phyloP scores from a whole-genome alignment of 75 land plant species.

The Chamaecyparis obtusa region DNA sequence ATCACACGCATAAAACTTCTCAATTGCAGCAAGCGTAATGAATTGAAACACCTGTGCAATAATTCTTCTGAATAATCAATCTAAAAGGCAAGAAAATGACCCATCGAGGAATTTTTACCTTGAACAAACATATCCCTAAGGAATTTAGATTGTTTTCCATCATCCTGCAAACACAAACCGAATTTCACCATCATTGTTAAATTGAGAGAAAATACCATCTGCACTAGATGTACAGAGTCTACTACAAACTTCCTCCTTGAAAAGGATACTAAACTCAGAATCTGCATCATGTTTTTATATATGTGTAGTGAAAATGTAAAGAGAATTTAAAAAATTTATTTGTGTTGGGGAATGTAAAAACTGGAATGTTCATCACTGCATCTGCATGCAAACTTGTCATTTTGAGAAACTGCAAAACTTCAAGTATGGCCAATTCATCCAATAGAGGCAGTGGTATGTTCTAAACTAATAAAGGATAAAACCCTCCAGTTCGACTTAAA shows the following conservation, averaged over 20 bases:
- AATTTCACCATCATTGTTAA: not conserved
- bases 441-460: no score
- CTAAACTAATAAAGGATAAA: no score
- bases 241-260: not conserved
- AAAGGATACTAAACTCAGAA: not conserved
- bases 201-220: not conserved
- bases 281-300: not conserved
- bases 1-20: no score
- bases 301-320: no score
- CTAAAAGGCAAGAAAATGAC: not conserved
- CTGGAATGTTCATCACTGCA: not conserved
- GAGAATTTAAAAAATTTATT: not conserved
- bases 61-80: not conserved
- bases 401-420: not conserved
- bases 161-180: slow-evolving; percentile 3
- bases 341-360: not conserved
- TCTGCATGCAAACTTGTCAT: not conserved
- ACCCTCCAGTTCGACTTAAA: no score
- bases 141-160: not conserved
- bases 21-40: no score
- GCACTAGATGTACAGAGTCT: not conserved
- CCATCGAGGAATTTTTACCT: not conserved
- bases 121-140: not conserved
- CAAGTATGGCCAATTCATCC: not conserved
- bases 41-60: no score